Evolutionary conservation across 805 yeast species (phyloP), one percentile per base, ranked within the genome.

Genomic region (Hanseniaspora taiwanica): DNA sequence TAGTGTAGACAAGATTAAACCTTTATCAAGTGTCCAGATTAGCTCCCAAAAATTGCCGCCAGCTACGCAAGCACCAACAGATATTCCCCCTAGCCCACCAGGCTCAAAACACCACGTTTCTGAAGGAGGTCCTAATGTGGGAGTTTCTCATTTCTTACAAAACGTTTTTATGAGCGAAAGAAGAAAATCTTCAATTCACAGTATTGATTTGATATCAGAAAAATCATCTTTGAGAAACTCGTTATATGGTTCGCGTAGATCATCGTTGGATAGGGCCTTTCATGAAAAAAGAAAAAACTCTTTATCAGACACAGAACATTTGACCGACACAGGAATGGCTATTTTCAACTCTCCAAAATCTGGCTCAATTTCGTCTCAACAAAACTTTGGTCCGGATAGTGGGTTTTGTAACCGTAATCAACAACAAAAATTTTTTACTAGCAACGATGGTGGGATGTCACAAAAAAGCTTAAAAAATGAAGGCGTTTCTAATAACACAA

Each of bases 41-140:
- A 50, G 49, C n/a, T 42, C 51, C 18, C 53, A 49, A 2, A 38
- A 47, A 16, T 33, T 79, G 4, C 85, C 86, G 0, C 74, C 79
- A 0, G 71, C 64, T 39, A 54, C 65, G 14, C 74, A 79, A 1
- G 59, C 72, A 43, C 87, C 87, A 3, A 55, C 50, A 12, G 78
- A 70, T 34, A 54, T 72, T 13, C 70, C 71, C 14, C 46, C 58
- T 6, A 23, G 25, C 18, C 25, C 35, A 29, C 37, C 39, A 21
- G 33, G 31, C 9, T 23, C 21, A 33, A 13, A 33, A 17, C 3
- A 6, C 21, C n/a, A 10, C 9, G n/a, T 18, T 14, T 27, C 32
- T 14, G 17, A 12, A 27, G n/a, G 32, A 13, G n/a, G n/a, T 27
- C 32, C n/a, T 14, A 27, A 27, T 13, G 6, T 14, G 8, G n/a